Evolutionary conservation across 176 grass and related monocot genomes (phyloP).

Genomic region (Oryza meyeriana): DNA sequence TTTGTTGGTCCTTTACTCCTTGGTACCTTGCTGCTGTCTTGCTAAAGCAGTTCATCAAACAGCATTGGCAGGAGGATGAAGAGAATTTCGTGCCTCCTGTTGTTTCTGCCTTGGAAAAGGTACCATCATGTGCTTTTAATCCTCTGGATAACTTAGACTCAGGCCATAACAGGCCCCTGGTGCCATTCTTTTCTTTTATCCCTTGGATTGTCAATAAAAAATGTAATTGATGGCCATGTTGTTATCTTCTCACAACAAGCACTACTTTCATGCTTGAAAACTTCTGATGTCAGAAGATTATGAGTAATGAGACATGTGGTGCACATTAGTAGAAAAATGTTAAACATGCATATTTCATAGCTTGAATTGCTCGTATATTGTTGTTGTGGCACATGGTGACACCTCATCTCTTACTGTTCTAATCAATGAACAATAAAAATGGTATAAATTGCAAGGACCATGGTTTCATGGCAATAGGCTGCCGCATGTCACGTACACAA

Average conservation of each 20-base stretch:
- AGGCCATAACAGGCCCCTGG: not conserved
- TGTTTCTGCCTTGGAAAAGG: slow-evolving; percentile 86
- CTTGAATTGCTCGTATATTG: not conserved
- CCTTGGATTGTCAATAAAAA: not conserved
- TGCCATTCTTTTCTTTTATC: not conserved
- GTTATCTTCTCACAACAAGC: not conserved
- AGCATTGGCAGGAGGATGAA: slow-evolving; percentile 91
- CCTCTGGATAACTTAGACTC: not conserved
- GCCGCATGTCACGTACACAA: too few relatives aligned
- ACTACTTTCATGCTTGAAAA: not conserved
- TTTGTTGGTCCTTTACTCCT: slow-evolving; percentile 54
- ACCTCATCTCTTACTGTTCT: not conserved
- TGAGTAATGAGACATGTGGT: not conserved
- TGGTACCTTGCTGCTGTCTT: slow-evolving; percentile 84
- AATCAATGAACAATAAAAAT: not conserved
- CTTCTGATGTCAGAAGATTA: not conserved
- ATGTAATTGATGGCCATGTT: not conserved
- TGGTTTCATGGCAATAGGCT: not conserved
- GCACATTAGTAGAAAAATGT: not conserved
- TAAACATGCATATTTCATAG: not conserved
- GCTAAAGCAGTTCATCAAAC: slow-evolving; percentile 95
- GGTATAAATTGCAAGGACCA: not conserved
- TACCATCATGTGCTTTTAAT: slow-evolving; percentile 8
- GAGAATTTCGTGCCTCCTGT: slow-evolving; percentile 85
- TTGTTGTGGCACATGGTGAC: not conserved